phyloP scores from a whole-genome alignment of 208 protist species.

The Leishmania tropica region DNA sequence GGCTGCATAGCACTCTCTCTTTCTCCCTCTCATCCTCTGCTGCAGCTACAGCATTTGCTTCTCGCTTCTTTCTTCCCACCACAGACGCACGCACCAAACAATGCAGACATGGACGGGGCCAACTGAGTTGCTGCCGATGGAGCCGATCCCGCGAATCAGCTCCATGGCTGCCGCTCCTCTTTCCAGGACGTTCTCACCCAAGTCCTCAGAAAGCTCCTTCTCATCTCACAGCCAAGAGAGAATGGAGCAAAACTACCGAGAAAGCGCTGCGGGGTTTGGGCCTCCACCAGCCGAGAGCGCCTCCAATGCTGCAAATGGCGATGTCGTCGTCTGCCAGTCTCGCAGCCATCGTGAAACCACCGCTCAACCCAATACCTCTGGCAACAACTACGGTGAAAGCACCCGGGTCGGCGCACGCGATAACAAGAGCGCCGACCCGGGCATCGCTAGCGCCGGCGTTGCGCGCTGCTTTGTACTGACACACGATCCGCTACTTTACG shows the following conservation, averaged over 20 bases:
- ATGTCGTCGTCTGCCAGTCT: neutral
- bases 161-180: neutral
- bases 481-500: slow-evolving; percentile 29
- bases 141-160: neutral
- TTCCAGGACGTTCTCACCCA: neutral
- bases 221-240: neutral
- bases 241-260: neutral
- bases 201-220: neutral
- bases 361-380: neutral
- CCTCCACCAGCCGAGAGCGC: neutral
- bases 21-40: neutral
- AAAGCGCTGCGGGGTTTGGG: neutral
- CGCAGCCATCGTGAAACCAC: slow-evolving; percentile 4
- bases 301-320: neutral
- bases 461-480: slow-evolving; percentile 24
- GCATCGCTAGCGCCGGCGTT: neutral
- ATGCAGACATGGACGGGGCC: neutral
- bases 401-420: neutral
- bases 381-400: neutral
- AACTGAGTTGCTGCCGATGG: neutral
- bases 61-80: too few relatives aligned
- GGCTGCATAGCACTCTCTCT: neutral
- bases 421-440: neutral
- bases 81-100: neutral
- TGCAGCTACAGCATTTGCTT: neutral